Base-by-base conservation (phyloP, 352 stramenopile genomes). In the Phytophthora capsici region DNA sequence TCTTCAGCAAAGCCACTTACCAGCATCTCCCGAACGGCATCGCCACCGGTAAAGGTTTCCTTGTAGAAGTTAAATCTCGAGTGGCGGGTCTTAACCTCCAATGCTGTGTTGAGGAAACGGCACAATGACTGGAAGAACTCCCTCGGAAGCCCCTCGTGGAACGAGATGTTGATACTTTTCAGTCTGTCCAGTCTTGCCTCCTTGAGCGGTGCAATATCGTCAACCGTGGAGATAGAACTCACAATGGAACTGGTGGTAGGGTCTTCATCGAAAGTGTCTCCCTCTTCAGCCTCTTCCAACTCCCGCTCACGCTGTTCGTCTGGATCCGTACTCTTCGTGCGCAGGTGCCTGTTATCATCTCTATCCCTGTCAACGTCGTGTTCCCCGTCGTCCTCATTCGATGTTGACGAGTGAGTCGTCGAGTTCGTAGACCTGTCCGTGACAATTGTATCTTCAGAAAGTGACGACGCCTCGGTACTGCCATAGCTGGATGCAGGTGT, bases 21-120 rank as follows among this genome's bases (percentile, higher is more conserved):
- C 25, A 95, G 69, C 74, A 95, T 84, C 58, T 90, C 78, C 10
- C 81, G 80, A 30, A 95, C 79, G 10, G 82, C 80, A 49, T 95
- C 88, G 47, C 73, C 77, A 47, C 88, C 88, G 1, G 86, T 84
- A 64, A 95, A 95, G 9, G 86, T 68, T 64, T 95, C 88, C 66
- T 95, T 95, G 78, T 90, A 92, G 52, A 93, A 93, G 57, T 90
- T 93, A 69, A 95, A 93, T 9, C 82, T 80, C 51, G 86, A 90
- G 63, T 94, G 85, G 14, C 85, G 77, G 6, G 84, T 93, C 78
- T 94, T 94, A 58, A 93, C 57, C 47, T 95, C 88, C 32, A 95
- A 53, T 6, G 76, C 80, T n/a, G 81, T 77, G 38, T 88, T 74
- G 25, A 95, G 69, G 59, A 93, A 95, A 10, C 88, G 85, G 19